Evolutionary conservation across 352 stramenopile species (phyloP), one percentile per base, ranked within the genome.

Genomic region (Lagenidium sp.): DNA sequence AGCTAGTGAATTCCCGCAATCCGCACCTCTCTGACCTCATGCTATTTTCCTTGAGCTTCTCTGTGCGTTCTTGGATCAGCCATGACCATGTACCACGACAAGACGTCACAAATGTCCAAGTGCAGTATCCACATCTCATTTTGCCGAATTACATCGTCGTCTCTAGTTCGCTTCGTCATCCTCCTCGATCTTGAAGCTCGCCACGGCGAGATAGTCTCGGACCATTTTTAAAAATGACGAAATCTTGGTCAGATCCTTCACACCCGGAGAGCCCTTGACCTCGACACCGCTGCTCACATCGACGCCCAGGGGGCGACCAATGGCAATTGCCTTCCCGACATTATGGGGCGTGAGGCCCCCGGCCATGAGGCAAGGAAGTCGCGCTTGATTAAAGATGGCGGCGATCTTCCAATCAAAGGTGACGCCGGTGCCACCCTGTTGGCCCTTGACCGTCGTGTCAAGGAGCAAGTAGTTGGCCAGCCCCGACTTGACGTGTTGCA

Each of bases 351-450:
- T 95, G 25, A 99, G 71, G 6, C 96, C 96, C 31, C 96, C 96
- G 15, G 96, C 96, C 66, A 99, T 96, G 24, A 99, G 79, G 22
- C 97, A 95, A 10, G 95, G 95, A 10, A 99, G 64, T 12, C 87
- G 90, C 38, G 68, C 68, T 43, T 88, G 84, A 53, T 85, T 81
- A 36, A 98, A 81, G 18, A 86, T 74, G 55, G 85, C 66, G 0
- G 93, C 93, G 45, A 99, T 94, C 24, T 72, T 88, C 85, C 94
- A 98, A 79, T 99, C 95, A 63, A 99, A 99, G 1, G 83, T 82
- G 22, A 92, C 64, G 21, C 95, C 95, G 1, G 94, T 98, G 36
- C 96, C 96, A 18, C 68, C 71, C 65, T 90, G 75, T 36, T 93
- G 68, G 3, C 92, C 94, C 53, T 97, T 97, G 41, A 99, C 89